Base-by-base conservation (phyloP, 495 filamentous ascomycete genomes). In the Xylaria scruposa region DNA sequence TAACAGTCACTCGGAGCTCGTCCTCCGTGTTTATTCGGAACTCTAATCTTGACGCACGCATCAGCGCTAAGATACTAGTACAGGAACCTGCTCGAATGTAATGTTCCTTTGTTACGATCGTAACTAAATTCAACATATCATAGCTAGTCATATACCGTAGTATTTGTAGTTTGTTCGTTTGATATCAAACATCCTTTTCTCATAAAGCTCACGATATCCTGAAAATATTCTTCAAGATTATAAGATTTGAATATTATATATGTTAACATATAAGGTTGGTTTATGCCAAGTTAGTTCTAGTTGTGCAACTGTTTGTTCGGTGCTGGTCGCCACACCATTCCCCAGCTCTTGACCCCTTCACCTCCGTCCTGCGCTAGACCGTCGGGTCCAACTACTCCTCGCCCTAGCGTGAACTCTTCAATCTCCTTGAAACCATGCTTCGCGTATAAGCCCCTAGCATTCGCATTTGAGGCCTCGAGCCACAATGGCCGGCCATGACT, bases 241-340 rank as follows among this genome's bases (percentile, higher is more conserved):
- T 44, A 17, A 10, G 44, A 15, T 63, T 3, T 8, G 3, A 40
- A 26, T 29, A 17, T 42, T 62, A 2, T 9, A 26, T 40, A 38
- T 2, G 5, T 31, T 10, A 38, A 21, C 4, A 33, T 9, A 60
- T 36, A 12, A 0, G 31, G 31, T 3, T 1, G 7, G 44, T 3
- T 17, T 44, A 8, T 0, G 21, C 5, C n/a, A 26, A 29, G 9
- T 44, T 17, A 63, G 0, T 17, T 29, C 38, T 8, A 29, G 26
- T 21, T 40, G 13, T 21, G 24, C 1, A 44, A 6, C 47, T 53
- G 9, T 24, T 53, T 67, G n/a, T 56, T 68, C 15, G 46, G 13
- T n/a, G 15, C 61, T 29, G 70, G 70, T 60, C 70, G 70, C 70
- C 63, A 72, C 6, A 68, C 24, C 63, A 72, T 72, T 19, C 51